Percentiles rank a stretch among this genome's conserved stretches.
These are phyloP conservation scores for Pouteria glomerata DNA, from an alignment of 148 eudicot species.

Conservation along the genomic window DNA sequence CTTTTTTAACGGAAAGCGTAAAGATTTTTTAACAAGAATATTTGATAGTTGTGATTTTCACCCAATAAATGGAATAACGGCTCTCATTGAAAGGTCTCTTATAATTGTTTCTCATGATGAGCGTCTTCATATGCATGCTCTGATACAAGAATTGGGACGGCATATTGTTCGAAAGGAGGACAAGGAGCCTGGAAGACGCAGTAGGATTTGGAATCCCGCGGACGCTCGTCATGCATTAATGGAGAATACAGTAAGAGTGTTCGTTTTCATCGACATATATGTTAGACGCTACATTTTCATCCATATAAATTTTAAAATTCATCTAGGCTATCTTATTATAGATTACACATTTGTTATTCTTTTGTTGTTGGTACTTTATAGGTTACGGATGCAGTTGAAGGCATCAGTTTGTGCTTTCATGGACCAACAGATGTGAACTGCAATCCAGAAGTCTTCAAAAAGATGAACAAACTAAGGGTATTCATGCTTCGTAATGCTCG, in stretches of 20 bases:
- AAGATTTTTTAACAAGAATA: not conserved
- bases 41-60: constrained; percentile 9
- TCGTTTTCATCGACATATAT: not conserved
- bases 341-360: not conserved
- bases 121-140: constrained; percentile 4
- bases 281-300: not conserved
- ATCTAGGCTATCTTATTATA: not conserved
- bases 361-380: too few relatives aligned
- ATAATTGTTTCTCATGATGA: not conserved
- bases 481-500: not conserved
- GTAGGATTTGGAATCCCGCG: constrained; percentile 10
- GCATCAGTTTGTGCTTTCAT: not conserved
- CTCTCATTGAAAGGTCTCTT: constrained; percentile 14
- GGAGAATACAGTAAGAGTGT: not conserved
- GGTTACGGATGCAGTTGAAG: not conserved
- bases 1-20: constrained; percentile 3
- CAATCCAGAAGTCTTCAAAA: too few relatives aligned
- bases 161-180: constrained; percentile 2
- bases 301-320: not conserved
- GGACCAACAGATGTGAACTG: not conserved
- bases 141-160: constrained; percentile 7
- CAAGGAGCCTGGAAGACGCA: constrained; percentile 3
- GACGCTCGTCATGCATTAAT: not conserved
- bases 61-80: constrained; percentile 5
- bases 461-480: not conserved